phyloP scores from a whole-genome alignment of 2,329 filamentous ascomycete genomes.

The Paecilomyces dactylethromorphus region DNA sequence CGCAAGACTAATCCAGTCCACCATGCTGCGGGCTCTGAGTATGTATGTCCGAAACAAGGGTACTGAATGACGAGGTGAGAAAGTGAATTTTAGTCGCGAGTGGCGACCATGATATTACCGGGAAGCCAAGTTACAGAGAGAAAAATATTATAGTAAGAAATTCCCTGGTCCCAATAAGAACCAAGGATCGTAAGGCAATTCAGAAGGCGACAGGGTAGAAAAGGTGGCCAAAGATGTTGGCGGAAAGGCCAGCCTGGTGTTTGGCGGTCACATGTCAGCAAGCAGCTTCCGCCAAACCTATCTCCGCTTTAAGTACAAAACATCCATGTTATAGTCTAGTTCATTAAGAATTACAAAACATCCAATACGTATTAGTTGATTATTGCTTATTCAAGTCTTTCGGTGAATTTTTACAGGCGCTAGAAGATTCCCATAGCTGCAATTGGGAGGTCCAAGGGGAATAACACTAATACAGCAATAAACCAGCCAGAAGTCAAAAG shows the following conservation, averaged over 20 bases:
- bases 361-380: background rate
- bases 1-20: constrained; percentile 76
- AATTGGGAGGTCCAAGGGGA: background rate
- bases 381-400: background rate
- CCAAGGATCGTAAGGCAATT: background rate
- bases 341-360: background rate
- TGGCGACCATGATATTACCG: background rate
- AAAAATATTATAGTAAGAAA: background rate
- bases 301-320: background rate
- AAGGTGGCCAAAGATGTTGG: background rate
- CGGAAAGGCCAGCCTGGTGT: constrained; percentile 22
- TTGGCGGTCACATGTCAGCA: constrained; percentile 16
- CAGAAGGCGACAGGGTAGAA: background rate
- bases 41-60: constrained; percentile 9
- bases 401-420: background rate
- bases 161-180: background rate
- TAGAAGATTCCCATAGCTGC: background rate
- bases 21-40: constrained; percentile 32
- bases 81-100: background rate
- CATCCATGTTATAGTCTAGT: background rate
- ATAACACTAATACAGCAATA: background rate
- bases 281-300: background rate
- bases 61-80: background rate
- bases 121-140: background rate
- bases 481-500: constrained; percentile 1